Evolutionary conservation across 2,329 filamentous ascomycete species (phyloP).

Genomic region (Lojkania enalia): DNA sequence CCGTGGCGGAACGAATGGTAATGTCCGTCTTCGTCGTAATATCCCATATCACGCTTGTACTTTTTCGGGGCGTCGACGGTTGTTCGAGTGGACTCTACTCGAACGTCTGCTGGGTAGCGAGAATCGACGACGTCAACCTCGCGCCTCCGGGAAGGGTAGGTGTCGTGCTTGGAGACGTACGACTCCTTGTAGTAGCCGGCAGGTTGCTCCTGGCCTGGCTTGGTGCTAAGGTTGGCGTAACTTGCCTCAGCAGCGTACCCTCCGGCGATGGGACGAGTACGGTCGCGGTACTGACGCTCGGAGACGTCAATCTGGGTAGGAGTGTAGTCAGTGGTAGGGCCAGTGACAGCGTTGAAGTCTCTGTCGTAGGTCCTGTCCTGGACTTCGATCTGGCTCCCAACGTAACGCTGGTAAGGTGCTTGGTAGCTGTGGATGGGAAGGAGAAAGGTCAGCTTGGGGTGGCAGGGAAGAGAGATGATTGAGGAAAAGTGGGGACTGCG

Average conservation of each 20-base stretch:
- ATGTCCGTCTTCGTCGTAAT: constrained; percentile 78
- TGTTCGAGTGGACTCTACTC: constrained; percentile 55
- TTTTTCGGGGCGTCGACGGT: constrained; percentile 56
- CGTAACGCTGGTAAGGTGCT: constrained; percentile 60
- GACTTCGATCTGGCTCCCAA: constrained; percentile 68
- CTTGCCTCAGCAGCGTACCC: constrained; percentile 50
- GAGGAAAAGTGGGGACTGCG: constrained; percentile 42
- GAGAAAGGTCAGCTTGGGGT: constrained; percentile 41
- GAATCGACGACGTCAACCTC: constrained; percentile 41
- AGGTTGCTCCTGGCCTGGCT: constrained; percentile 45
- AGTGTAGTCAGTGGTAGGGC: constrained; percentile 57
- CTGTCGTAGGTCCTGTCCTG: constrained; percentile 56
- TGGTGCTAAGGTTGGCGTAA: constrained; percentile 41
- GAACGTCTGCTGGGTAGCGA: constrained; percentile 52
- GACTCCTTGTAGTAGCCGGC: constrained; percentile 43
- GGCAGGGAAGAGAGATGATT: constrained; percentile 41
- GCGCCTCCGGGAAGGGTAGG: constrained; percentile 41
- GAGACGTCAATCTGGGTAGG: constrained; percentile 60
- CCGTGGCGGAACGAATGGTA: constrained; percentile 76
- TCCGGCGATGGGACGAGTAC: constrained; percentile 57
- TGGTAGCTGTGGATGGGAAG: constrained; percentile 55
- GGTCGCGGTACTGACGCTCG: constrained; percentile 69
- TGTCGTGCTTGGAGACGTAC: constrained; percentile 48
- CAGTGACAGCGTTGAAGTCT: constrained; percentile 52
- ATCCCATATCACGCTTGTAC: constrained; percentile 69